Percentiles rank a stretch among this genome's conserved stretches.
Evolutionary conservation across 2,329 filamentous ascomycete species (phyloP).

Genomic region (Neurospora crassa): DNA sequence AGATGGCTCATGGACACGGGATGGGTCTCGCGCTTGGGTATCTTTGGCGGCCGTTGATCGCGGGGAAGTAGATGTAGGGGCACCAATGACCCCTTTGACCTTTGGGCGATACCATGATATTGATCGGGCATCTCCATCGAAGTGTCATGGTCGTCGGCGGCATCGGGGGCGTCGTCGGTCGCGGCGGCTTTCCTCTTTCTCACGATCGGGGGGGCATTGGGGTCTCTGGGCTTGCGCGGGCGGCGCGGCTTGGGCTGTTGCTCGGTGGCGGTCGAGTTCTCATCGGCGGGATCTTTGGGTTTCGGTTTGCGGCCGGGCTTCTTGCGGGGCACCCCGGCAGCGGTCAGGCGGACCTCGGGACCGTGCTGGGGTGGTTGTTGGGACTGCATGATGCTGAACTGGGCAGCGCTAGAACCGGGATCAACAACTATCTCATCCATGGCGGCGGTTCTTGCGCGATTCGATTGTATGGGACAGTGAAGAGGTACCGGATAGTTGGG

Average conservation of each 20-base stretch:
- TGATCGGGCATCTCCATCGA: slow-evolving; percentile 19
- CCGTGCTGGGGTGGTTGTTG: slow-evolving; percentile 23
- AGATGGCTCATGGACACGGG: slow-evolving; percentile 46
- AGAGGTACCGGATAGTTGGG: neutral
- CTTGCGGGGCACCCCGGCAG: slow-evolving; percentile 49
- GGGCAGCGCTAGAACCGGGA: slow-evolving; percentile 24
- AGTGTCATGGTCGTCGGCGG: slow-evolving; percentile 27
- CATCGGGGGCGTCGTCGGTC: slow-evolving; percentile 25
- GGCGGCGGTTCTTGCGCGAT: slow-evolving; percentile 25
- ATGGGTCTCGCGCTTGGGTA: slow-evolving; percentile 39
- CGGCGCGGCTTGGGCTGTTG: slow-evolving; percentile 39
- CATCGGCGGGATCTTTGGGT: slow-evolving; percentile 25
- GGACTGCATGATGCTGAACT: slow-evolving; percentile 24
- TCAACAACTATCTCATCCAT: slow-evolving; percentile 43
- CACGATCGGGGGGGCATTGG: slow-evolving; percentile 44
- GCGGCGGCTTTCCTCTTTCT: slow-evolving; percentile 44
- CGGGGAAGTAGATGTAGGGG: neutral
- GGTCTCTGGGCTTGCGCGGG: slow-evolving; percentile 48
- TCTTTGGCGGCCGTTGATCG: neutral
- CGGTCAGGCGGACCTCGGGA: slow-evolving; percentile 40
- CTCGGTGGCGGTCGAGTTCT: slow-evolving; percentile 28
- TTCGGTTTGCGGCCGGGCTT: slow-evolving; percentile 55
- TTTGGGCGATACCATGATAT: neutral
- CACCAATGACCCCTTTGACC: slow-evolving; percentile 7
- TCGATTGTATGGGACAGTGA: slow-evolving; percentile 9